Percentiles rank a stretch among this genome's conserved stretches.
These are phyloP conservation scores for Talaromyces sp. DNA, from an alignment of 2,329 filamentous ascomycete genomes.

Conservation along the genomic window DNA sequence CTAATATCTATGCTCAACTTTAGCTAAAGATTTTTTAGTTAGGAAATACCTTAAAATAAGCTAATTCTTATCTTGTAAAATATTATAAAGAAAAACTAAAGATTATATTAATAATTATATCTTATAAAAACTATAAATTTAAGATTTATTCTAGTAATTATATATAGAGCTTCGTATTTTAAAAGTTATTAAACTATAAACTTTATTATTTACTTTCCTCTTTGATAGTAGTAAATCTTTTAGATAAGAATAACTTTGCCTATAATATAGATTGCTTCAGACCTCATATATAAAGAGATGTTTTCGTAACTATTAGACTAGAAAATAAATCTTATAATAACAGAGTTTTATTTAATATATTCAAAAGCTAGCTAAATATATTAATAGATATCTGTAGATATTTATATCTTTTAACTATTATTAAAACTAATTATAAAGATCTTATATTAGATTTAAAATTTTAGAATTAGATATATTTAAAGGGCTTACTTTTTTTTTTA, in stretches of 20 bases:
- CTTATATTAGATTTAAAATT: not conserved
- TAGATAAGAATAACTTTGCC: not conserved
- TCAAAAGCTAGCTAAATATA: not conserved
- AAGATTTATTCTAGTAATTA: not conserved
- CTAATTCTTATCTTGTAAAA: not conserved
- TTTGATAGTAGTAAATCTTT: not conserved
- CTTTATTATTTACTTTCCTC: not conserved
- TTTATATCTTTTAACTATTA: not conserved
- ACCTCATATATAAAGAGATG: not conserved
- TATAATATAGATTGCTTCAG: not conserved
- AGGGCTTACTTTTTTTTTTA: not conserved
- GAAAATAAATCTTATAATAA: not conserved
- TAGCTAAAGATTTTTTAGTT: not conserved
- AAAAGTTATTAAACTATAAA: not conserved
- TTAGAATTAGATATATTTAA: not conserved
- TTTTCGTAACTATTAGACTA: not conserved
- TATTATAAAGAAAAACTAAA: slow-evolving; percentile 1
- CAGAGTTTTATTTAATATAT: not conserved
- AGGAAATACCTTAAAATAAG: not conserved
- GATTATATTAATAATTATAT: not conserved
- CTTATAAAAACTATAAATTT: not conserved
- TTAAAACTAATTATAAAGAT: slow-evolving; percentile 1
- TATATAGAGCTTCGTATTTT: not conserved
- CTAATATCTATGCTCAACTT: not conserved
- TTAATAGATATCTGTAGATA: not conserved